These are phyloP conservation scores for Sungouiella thailandica DNA, from an alignment of 805 yeast species.

Conservation along the genomic window DNA sequence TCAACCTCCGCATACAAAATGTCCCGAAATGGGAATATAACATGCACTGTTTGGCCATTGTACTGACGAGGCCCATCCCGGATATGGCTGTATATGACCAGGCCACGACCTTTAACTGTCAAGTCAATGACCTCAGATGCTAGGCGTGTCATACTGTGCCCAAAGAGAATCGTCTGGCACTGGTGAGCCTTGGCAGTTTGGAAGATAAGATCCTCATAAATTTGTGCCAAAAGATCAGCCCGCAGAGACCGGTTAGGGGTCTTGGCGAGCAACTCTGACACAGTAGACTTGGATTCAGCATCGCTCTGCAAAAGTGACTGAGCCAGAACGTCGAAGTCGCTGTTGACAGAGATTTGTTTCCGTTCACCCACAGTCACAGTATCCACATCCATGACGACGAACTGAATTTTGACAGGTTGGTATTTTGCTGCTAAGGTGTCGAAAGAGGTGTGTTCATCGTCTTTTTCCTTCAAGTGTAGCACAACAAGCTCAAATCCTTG, in stretches of 20 bases:
- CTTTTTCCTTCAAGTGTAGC: slow-evolving; percentile 41
- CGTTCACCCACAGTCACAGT: slow-evolving; percentile 30
- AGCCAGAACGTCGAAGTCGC: slow-evolving; percentile 10
- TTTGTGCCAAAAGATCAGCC: slow-evolving; percentile 53
- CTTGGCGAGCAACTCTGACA: slow-evolving; percentile 32
- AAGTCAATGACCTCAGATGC: slow-evolving; percentile 77
- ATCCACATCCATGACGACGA: slow-evolving; percentile 39
- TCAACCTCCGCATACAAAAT: slow-evolving; percentile 63
- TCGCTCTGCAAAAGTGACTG: slow-evolving; percentile 13
- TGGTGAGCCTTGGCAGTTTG: slow-evolving; percentile 40
- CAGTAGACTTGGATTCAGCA: slow-evolving; percentile 3
- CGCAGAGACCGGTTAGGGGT: slow-evolving; percentile 54
- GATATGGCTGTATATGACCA: slow-evolving; percentile 49
- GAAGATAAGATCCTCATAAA: slow-evolving; percentile 44
- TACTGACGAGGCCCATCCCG: slow-evolving; percentile 37
- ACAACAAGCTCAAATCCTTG: slow-evolving; percentile 63
- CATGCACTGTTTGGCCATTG: slow-evolving; percentile 31
- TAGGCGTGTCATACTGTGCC: slow-evolving; percentile 76
- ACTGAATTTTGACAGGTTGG: slow-evolving; percentile 22
- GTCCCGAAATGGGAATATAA: slow-evolving; percentile 72
- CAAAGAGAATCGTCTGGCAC: slow-evolving; percentile 60
- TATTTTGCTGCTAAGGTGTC: slow-evolving; percentile 15
- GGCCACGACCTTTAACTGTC: slow-evolving; percentile 85
- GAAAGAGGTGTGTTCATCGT: slow-evolving; percentile 8
- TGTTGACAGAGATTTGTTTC: slow-evolving; percentile 11